Evolutionary conservation across 192 early-diverging fungal species (phyloP), one percentile per base, ranked within the genome.

Genomic region (Funneliformis geosporum): DNA sequence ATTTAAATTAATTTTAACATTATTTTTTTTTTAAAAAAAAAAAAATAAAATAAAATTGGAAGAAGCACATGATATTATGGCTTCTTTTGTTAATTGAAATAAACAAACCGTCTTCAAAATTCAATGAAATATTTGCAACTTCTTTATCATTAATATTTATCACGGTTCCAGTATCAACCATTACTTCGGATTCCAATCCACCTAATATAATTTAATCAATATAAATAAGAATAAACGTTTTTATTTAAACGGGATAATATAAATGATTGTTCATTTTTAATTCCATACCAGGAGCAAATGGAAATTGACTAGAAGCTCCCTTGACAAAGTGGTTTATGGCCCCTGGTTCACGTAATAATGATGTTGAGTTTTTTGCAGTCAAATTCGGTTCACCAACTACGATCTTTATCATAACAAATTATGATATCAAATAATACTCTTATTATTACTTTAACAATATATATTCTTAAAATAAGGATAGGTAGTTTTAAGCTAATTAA

Each of bases 211-310:
- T 65, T 14, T 61, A 55, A 46, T 60, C 11, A 79, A 55, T 12
- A 62, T 14, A 9, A 23, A 39, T 33, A 50, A 44, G 25, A 75
- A 60, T 16, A 25, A n/a, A 42, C 40, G 21, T 5, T 11, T 23
- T 6, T 21, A 9, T 25, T 25, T 21, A 23, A 72, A 80, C 27
- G 25, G 42, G 62, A 27, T 10, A 18, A 18, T 16, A 43, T 59
- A 23, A n/a, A 4, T 38, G 8, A 70, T 71, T 84, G 28, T 59
- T n/a, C 60, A 16, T 82, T 55, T 38, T 38, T 43, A n/a, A n/a
- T 69, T 23, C 3, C n/a, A 73, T 76, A 78, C 93, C 95, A 6
- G 94, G 94, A 6, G 91, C 87, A 81, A 96, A 96, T 1, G 94
- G 95, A 65, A 92, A 85, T 65, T 91, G 88, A 7, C 89, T 85